Percentiles rank a stretch among this genome's conserved stretches.
phyloP scores from a whole-genome alignment of 176 grass and related monocot species.

The Eragrostis nindensis region DNA sequence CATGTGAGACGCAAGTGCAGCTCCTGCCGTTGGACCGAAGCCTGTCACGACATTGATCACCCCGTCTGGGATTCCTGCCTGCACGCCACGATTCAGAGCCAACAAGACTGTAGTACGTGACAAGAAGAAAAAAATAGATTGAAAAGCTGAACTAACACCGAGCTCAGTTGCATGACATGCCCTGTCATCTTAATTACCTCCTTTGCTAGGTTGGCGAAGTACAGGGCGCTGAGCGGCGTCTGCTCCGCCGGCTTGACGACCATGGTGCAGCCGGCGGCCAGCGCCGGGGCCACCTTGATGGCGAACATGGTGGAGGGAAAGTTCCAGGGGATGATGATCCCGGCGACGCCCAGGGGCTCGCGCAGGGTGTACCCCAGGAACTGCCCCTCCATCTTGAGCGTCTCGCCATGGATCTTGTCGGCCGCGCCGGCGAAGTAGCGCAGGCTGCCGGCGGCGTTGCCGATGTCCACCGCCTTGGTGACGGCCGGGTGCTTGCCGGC shows the following conservation, averaged over 20 bases:
- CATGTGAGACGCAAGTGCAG: slow-evolving; percentile 49
- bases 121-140: neutral
- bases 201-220: slow-evolving; percentile 21
- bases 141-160: too few relatives aligned
- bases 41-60: slow-evolving; percentile 54
- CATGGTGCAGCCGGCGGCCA: slow-evolving; percentile 82
- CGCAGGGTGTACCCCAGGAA: slow-evolving; percentile 48
- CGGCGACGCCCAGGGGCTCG: slow-evolving; percentile 63
- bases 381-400: slow-evolving; percentile 55
- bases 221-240: slow-evolving; percentile 55
- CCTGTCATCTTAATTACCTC: neutral
- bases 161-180: too few relatives aligned
- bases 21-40: slow-evolving; percentile 39
- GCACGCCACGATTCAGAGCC: neutral
- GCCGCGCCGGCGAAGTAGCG: slow-evolving; percentile 79
- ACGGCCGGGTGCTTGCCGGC: slow-evolving; percentile 58
- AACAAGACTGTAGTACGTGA: neutral
- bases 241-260: slow-evolving; percentile 87
- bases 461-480: slow-evolving; percentile 45
- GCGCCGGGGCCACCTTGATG: slow-evolving; percentile 52
- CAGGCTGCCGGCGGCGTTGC: slow-evolving; percentile 3
- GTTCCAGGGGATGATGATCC: slow-evolving; percentile 65
- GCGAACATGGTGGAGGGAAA: slow-evolving; percentile 32
- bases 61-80: slow-evolving; percentile 46
- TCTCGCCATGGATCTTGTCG: slow-evolving; percentile 92